Base-by-base conservation (phyloP, 2,329 filamentous ascomycete species). In the Geosmithia flava region DNA sequence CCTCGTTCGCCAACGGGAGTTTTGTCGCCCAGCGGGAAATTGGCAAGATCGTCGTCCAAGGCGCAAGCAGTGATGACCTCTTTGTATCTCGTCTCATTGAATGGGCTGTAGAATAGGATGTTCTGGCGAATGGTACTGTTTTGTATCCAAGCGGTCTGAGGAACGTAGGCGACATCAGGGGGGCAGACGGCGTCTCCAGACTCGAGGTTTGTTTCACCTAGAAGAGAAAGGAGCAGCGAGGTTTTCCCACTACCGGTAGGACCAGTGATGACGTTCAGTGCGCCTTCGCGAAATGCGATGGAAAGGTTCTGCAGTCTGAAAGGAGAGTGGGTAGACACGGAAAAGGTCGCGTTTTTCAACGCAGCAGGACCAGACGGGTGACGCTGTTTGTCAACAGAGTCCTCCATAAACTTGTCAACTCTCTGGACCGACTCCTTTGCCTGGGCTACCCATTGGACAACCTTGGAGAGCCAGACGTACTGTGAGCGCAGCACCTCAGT, bases 171-270 rank as follows among this genome's bases (percentile, higher is more conserved):
- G 29, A 78, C 65, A 49, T 78, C 75, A 20, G 63, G 62, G 1
- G 74, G 72, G 7, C 69, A 65, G 3, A 69, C 71, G 19, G 77
- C 66, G 13, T 59, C 57, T 16, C 75, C 75, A 3, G 53, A 53
- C 48, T 76, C 71, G 27, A 75, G 57, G 45, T 75, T 63, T 1
- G 74, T 75, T 57, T 79, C 75, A 15, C 75, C 75, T 3, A 79
- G 62, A 15, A 79, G 72, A 3, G 72, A 68, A 47, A 74, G 59
- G 19, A 79, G 61, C 3, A 80, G 59, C 0, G 75, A 77, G 2
- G 75, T 76, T 56, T 80, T 80, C 7, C 76, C 76, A 51, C 71
- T 70, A 8, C 76, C 76, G 33, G 74, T 78, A 13, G 68, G 67
- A 1, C 76, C 76, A 11, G 68, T 70, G 2, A 80, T 58, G 2